Conservation (phyloP, 2,329 filamentous ascomycete species). For the Claviceps sp. region DNA sequence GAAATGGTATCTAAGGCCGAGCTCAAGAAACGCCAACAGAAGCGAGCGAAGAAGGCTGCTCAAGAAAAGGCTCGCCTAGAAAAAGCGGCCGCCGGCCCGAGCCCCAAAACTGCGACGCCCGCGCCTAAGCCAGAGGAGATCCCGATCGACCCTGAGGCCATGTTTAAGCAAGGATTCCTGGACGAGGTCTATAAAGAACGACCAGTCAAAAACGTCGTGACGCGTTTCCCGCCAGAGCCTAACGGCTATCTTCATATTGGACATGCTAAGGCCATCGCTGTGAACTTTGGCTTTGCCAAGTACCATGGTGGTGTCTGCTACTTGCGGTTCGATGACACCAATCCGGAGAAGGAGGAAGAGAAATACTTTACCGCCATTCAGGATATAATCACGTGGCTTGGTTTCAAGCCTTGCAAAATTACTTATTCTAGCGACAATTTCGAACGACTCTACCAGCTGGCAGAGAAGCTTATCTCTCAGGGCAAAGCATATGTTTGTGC, state of each 20-base stretch:
- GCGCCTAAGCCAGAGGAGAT: constrained; percentile 22
- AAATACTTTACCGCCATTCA: constrained; percentile 80
- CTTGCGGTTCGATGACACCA: constrained; percentile 76
- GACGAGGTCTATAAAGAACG: constrained; percentile 57
- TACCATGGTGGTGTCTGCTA: constrained; percentile 53
- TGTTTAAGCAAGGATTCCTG: constrained; percentile 73
- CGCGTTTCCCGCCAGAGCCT: constrained; percentile 73
- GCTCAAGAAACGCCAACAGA: constrained; percentile 45
- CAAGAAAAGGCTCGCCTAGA: constrained; percentile 63
- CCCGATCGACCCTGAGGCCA: constrained; percentile 42
- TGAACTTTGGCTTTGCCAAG: constrained; percentile 91
- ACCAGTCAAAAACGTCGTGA: constrained; percentile 47
- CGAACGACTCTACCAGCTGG: constrained; percentile 67
- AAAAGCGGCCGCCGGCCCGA: constrained; percentile 55
- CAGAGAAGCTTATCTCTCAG: constrained; percentile 63
- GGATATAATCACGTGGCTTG: constrained; percentile 78
- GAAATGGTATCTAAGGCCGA: constrained; percentile 51
- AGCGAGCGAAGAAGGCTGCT: constrained; percentile 43
- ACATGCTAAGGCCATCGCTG: constrained; percentile 86
- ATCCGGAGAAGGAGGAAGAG: constrained; percentile 86
- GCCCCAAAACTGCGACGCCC: constrained; percentile 21
- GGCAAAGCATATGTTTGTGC: constrained; percentile 71
- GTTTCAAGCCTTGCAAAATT: constrained; percentile 34
- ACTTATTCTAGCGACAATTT: constrained; percentile 86
- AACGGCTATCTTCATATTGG: constrained; percentile 92